These are phyloP conservation scores for Pythium brassicae DNA, from an alignment of 352 stramenopile genomes.

Conservation along the genomic window DNA sequence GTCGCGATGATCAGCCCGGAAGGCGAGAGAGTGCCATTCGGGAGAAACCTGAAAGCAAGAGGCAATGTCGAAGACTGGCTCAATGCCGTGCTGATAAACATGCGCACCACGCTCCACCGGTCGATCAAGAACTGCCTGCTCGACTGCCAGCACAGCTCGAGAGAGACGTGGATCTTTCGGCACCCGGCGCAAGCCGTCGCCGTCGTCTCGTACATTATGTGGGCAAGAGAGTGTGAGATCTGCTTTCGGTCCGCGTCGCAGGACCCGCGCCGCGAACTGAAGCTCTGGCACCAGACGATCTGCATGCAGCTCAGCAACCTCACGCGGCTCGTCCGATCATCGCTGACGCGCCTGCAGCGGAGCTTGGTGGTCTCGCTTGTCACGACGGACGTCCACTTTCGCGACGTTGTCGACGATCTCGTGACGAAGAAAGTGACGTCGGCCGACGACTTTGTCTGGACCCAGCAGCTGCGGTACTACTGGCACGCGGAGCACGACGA, in stretches of 20 bases:
- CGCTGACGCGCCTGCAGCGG: slow-evolving; percentile 50
- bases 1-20: slow-evolving; percentile 79
- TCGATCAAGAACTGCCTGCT: slow-evolving; percentile 73
- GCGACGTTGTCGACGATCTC: slow-evolving; percentile 71
- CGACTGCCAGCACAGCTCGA: slow-evolving; percentile 83
- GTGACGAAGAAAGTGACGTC: slow-evolving; percentile 41
- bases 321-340: slow-evolving; percentile 56
- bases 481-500: slow-evolving; percentile 66
- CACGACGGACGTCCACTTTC: slow-evolving; percentile 74
- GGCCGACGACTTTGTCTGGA: slow-evolving; percentile 65
- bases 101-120: slow-evolving; percentile 65
- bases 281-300: slow-evolving; percentile 65
- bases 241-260: slow-evolving; percentile 51
- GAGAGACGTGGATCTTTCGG: slow-evolving; percentile 82
- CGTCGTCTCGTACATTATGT: slow-evolving; percentile 88
- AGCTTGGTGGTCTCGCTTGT: slow-evolving; percentile 63
- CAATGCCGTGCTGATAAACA: slow-evolving; percentile 62
- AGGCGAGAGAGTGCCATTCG: slow-evolving; percentile 75
- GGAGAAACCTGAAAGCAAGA: slow-evolving; percentile 68
- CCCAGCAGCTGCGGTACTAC: slow-evolving; percentile 75
- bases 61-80: slow-evolving; percentile 89
- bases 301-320: slow-evolving; percentile 61
- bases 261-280: slow-evolving; percentile 47
- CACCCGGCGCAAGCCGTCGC: slow-evolving; percentile 90
- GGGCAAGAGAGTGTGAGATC: slow-evolving; percentile 63